A percentile compares a stretch with the other conserved stretches of the same genome.
These are phyloP conservation scores for Termitomyces sp. DNA, from an alignment of 768 basidiomycete genomes.

Conservation along the genomic window DNA sequence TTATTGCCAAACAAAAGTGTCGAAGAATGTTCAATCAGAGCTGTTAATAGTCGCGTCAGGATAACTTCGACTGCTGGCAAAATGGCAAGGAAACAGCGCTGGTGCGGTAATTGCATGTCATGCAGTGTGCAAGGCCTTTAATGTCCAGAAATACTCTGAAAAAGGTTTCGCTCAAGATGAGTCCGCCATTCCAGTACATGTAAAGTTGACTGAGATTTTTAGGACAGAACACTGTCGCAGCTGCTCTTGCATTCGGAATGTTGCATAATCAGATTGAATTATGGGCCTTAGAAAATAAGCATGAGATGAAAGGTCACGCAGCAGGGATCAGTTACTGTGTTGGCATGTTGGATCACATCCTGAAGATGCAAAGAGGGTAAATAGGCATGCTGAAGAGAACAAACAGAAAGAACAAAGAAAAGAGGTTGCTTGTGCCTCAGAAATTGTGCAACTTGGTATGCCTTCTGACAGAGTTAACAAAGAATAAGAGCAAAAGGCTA, in stretches of 20 bases:
- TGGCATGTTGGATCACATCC: not conserved
- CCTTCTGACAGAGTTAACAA: not conserved
- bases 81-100: not conserved
- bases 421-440: constrained; percentile 2
- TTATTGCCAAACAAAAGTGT: constrained; percentile 5
- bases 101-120: not conserved
- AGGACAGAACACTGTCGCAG: constrained; percentile 6
- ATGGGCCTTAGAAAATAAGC: constrained; percentile 1
- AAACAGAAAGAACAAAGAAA: not conserved
- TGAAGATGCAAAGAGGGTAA: not conserved
- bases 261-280: constrained; percentile 7
- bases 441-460: constrained; percentile 1
- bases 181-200: not conserved
- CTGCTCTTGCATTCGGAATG: constrained; percentile 7
- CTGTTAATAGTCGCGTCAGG: constrained; percentile 1
- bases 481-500: not conserved
- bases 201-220: not conserved
- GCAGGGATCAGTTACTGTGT: constrained; percentile 1
- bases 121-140: constrained; percentile 3
- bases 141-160: constrained; percentile 2
- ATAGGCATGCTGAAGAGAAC: not conserved
- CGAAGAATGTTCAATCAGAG: constrained; percentile 5
- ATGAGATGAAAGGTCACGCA: constrained; percentile 2
- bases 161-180: not conserved
- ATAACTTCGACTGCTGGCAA: constrained; percentile 1